These are phyloP conservation scores for Arthrinium puccinioides DNA, from an alignment of 2,329 filamentous ascomycete genomes.

Conservation along the genomic window DNA sequence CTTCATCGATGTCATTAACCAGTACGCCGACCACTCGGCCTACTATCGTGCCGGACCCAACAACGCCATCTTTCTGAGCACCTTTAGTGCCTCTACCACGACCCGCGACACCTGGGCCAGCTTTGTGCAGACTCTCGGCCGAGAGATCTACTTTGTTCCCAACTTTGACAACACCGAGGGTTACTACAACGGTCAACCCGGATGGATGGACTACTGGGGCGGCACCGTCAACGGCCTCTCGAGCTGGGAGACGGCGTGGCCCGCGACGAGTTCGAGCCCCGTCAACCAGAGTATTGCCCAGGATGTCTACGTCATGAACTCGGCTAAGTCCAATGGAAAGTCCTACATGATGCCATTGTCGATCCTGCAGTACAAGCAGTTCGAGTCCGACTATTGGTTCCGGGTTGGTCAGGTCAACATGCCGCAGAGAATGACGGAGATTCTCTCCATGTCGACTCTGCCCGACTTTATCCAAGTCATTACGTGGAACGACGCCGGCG, in stretches of 20 bases:
- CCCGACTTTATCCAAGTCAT: slow-evolving; percentile 26
- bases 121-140: slow-evolving; percentile 15
- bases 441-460: slow-evolving; percentile 17
- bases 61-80: slow-evolving; percentile 21
- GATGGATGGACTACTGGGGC: slow-evolving; percentile 22
- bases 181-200: slow-evolving; percentile 22
- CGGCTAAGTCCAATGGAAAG: slow-evolving; percentile 17
- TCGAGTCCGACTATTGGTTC: slow-evolving; percentile 17
- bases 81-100: slow-evolving; percentile 18
- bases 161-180: slow-evolving; percentile 20
- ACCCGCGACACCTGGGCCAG: slow-evolving; percentile 16
- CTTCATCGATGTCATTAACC: slow-evolving; percentile 14
- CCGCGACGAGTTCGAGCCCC: slow-evolving; percentile 14
- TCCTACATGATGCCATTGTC: slow-evolving; percentile 27
- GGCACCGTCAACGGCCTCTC: slow-evolving; percentile 26
- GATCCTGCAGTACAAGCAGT: slow-evolving; percentile 24
- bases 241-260: slow-evolving; percentile 30
- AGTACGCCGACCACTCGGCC: slow-evolving; percentile 18
- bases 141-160: slow-evolving; percentile 25
- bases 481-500: slow-evolving; percentile 17
- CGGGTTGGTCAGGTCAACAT: slow-evolving; percentile 25
- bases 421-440: slow-evolving; percentile 26
- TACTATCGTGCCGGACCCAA: slow-evolving; percentile 20
- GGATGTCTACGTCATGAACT: slow-evolving; percentile 15
- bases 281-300: slow-evolving; percentile 18